Percentiles rank a stretch among this genome's conserved stretches.
These are phyloP conservation scores for Poteriospumella lacustris DNA, from an alignment of 108 stramenopile species.

Conservation along the genomic window DNA sequence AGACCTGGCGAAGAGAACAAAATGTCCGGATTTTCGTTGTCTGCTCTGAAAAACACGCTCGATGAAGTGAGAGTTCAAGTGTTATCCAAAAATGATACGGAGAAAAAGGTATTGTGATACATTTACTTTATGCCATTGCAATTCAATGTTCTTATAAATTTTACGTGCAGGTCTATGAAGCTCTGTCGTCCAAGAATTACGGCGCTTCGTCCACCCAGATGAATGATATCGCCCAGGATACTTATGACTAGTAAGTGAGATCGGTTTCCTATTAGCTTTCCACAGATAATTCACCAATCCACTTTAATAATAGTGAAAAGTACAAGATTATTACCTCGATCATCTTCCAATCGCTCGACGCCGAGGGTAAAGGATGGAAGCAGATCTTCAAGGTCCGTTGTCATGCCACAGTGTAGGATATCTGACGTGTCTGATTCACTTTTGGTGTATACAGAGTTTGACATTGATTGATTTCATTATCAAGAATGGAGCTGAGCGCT, in stretches of 20 bases:
- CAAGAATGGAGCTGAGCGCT: constrained; percentile 84
- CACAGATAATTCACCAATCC: not conserved
- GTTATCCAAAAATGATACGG: constrained; percentile 83
- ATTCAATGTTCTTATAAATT: too few species aligned
- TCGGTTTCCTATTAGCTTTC: not conserved
- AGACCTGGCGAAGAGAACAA: too few species aligned
- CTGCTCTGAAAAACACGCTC: constrained; percentile 16
- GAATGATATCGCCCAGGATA: constrained; percentile 87
- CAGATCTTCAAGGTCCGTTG: constrained; percentile 34
- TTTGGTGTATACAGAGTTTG: constrained; percentile 42
- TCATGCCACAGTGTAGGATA: not conserved
- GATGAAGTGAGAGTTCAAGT: constrained; percentile 49
- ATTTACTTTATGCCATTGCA: not conserved
- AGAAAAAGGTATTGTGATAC: constrained; percentile 55
- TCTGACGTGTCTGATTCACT: not conserved
- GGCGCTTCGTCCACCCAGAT: constrained; percentile 87
- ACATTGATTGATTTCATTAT: constrained; percentile 84
- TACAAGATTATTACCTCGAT: constrained; percentile 37
- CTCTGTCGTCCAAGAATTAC: constrained; percentile 96
- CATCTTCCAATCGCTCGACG: constrained; percentile 41
- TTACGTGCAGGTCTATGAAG: constrained; percentile 83
- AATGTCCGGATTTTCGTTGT: not conserved
- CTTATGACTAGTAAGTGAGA: constrained; percentile 70
- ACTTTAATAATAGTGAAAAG: constrained; percentile 24
- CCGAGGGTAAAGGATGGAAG: constrained; percentile 45